Conservation (phyloP, 495 filamentous ascomycete species). For the Jackrogersella multiformis region DNA sequence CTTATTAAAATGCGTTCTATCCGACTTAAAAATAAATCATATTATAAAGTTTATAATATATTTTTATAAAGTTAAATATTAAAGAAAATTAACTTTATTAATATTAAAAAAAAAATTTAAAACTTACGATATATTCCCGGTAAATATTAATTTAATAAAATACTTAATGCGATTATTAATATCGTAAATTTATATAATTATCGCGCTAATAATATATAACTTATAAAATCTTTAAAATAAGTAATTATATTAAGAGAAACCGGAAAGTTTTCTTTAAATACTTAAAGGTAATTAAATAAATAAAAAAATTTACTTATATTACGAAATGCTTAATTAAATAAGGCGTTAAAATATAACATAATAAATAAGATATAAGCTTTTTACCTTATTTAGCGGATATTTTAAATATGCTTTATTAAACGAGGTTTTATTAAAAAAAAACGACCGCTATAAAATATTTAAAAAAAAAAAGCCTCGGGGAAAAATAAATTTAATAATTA, state of each 20-base stretch:
- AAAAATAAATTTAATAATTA: too few species aligned
- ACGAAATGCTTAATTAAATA: neutral
- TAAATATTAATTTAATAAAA: neutral
- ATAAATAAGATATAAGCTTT: neutral
- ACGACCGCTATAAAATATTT: too few species aligned
- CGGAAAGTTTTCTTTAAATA: too few species aligned
- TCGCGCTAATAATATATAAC: neutral
- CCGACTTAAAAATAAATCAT: neutral
- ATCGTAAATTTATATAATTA: neutral
- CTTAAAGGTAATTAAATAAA: neutral
- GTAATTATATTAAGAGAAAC: neutral
- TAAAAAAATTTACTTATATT: neutral
- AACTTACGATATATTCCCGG: neutral
- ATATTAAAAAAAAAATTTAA: neutral
- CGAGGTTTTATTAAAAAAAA: neutral
- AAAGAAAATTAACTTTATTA: neutral
- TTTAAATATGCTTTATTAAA: neutral
- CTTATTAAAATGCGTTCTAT: neutral
- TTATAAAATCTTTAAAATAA: neutral
- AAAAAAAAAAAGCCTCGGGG: too few species aligned
- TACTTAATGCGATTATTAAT: neutral
- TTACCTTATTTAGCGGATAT: neutral
- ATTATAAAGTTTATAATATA: constrained; percentile 1
- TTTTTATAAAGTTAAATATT: neutral
- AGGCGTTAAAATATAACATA: neutral